Conservation (phyloP, 371 early-diverging fungal species). For the Mortierella sp. region DNA sequence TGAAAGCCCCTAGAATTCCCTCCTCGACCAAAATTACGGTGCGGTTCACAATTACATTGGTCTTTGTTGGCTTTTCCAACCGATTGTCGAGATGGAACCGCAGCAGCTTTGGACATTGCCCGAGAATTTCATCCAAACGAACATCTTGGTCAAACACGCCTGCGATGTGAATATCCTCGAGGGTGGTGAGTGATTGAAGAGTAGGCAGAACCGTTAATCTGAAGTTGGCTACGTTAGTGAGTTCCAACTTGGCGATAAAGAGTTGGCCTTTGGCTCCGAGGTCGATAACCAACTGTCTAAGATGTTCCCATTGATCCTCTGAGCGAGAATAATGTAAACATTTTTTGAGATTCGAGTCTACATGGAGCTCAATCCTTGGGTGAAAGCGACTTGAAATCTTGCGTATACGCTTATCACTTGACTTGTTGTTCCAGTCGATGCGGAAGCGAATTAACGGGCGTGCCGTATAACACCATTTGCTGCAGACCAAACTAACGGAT, state of each 20-base stretch:
- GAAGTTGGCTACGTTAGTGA: background rate
- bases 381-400: background rate
- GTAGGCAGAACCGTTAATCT: constrained; percentile 4
- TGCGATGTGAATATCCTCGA: constrained; percentile 11
- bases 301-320: background rate
- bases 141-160: background rate
- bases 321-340: background rate
- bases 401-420: background rate
- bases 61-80: too few relatives aligned
- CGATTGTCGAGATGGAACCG: too few relatives aligned
- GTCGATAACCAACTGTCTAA: background rate
- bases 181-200: constrained; percentile 8
- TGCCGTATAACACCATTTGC: background rate
- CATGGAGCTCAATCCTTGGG: background rate
- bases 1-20: background rate
- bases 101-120: background rate
- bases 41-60: too few relatives aligned
- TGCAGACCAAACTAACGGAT: background rate
- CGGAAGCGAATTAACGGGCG: background rate
- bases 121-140: constrained; percentile 12
- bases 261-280: background rate
- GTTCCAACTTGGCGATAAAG: constrained; percentile 6
- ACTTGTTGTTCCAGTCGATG: background rate
- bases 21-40: background rate
- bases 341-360: background rate